phyloP scores from a whole-genome alignment of 345 rosid species.

The Lagerstroemia speciosa region DNA sequence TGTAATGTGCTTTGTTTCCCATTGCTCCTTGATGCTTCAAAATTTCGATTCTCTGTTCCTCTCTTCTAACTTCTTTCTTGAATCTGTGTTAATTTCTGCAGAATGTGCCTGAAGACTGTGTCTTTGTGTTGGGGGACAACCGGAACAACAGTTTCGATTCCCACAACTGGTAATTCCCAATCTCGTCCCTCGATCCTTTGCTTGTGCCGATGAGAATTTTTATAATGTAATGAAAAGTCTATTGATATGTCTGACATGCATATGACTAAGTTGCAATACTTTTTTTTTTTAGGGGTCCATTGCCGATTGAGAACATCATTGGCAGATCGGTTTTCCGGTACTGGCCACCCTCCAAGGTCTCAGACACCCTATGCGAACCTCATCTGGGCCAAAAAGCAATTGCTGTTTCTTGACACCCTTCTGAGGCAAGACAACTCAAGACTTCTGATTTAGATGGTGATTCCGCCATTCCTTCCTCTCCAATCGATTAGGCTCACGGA shows the following conservation, averaged over 20 bases:
- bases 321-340: slow-evolving; percentile 70
- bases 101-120: slow-evolving; percentile 76
- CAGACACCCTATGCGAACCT: slow-evolving; percentile 39
- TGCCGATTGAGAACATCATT: slow-evolving; percentile 51
- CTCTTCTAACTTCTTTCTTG: neutral
- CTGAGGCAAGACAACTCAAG: neutral
- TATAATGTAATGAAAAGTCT: neutral
- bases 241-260: neutral
- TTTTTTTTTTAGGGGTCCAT: slow-evolving; percentile 69
- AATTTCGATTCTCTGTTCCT: neutral
- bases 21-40: neutral
- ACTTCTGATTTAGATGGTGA: slow-evolving; percentile 3
- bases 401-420: slow-evolving; percentile 37
- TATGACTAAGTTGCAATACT: neutral
- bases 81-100: slow-evolving; percentile 19
- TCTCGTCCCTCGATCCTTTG: neutral
- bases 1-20: slow-evolving; percentile 22
- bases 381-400: slow-evolving; percentile 18
- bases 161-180: slow-evolving; percentile 62
- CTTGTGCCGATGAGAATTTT: neutral
- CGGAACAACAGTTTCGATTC: slow-evolving; percentile 91
- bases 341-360: slow-evolving; percentile 72
- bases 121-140: slow-evolving; percentile 92
- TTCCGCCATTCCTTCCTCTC: neutral
- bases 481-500: slow-evolving; percentile 12